phyloP scores from a whole-genome alignment of 1,284 basidiomycete species.

The Boletus subluridellus region DNA sequence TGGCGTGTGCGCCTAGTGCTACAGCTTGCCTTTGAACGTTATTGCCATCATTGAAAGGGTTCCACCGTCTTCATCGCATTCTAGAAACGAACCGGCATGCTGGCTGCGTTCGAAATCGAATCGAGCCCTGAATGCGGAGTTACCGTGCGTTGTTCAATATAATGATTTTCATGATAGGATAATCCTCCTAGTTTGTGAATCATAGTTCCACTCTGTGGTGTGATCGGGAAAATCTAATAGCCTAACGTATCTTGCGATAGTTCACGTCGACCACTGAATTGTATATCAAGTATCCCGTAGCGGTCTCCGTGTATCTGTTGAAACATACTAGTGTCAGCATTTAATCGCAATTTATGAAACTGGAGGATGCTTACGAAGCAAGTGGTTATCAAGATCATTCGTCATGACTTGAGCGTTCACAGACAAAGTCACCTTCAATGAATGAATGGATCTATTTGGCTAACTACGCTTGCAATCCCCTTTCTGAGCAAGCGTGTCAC shows the following conservation, averaged over 20 bases:
- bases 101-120: neutral
- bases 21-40: slow-evolving; percentile 2
- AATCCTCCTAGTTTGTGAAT: neutral
- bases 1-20: slow-evolving; percentile 14
- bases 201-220: neutral
- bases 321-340: neutral
- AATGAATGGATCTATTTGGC: no score
- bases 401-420: neutral
- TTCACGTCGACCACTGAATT: neutral
- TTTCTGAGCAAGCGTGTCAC: neutral
- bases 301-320: neutral
- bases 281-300: neutral
- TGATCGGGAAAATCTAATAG: neutral
- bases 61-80: neutral
- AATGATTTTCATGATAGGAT: slow-evolving; percentile 9
- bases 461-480: neutral
- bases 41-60: neutral
- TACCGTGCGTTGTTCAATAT: neutral
- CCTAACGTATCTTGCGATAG: neutral
- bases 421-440: no score
- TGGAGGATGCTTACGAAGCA: neutral
- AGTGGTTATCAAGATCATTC: no score
- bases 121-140: neutral
- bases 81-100: slow-evolving; percentile 8
- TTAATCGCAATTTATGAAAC: neutral